Percentiles rank a stretch among this genome's conserved stretches.
phyloP scores from a whole-genome alignment of 2,329 filamentous ascomycete genomes.

The Tolypocladium tundrense region DNA sequence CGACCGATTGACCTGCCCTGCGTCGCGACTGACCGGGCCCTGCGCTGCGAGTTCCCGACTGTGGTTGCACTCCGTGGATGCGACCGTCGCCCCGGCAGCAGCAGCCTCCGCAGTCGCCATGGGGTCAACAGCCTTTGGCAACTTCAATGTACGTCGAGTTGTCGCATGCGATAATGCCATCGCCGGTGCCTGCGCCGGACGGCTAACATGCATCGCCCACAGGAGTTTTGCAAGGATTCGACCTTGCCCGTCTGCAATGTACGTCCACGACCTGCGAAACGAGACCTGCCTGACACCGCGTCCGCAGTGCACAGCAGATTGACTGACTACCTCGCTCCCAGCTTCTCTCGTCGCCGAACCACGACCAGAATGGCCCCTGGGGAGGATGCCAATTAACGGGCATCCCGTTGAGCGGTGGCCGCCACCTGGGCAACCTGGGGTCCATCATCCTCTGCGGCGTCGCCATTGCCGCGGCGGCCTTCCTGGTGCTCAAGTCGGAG shows the following conservation, averaged over 20 bases:
- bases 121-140: constrained; percentile 52
- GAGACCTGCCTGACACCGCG: not conserved
- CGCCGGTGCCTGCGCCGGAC: not conserved
- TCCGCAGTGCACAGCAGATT: constrained; percentile 3
- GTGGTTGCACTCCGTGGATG: not conserved
- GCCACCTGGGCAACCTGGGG: constrained; percentile 76
- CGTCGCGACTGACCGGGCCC: not conserved
- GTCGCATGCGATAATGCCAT: not conserved
- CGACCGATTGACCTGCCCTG: not conserved
- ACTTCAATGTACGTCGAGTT: constrained; percentile 42
- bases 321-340: constrained; percentile 10
- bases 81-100: not conserved
- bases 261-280: not conserved
- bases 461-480: constrained; percentile 57
- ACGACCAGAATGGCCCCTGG: constrained; percentile 50
- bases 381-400: constrained; percentile 67
- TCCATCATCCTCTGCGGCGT: constrained; percentile 75
- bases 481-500: constrained; percentile 72
- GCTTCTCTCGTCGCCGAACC: constrained; percentile 45
- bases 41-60: not conserved
- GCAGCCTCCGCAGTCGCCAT: constrained; percentile 28
- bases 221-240: constrained; percentile 78
- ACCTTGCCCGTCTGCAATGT: constrained; percentile 80
- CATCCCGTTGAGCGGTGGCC: constrained; percentile 56
- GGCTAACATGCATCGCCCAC: constrained; percentile 15